phyloP scores from a whole-genome alignment of 192 early-diverging fungal species.

The Rhizoclosmatium globosum region DNA sequence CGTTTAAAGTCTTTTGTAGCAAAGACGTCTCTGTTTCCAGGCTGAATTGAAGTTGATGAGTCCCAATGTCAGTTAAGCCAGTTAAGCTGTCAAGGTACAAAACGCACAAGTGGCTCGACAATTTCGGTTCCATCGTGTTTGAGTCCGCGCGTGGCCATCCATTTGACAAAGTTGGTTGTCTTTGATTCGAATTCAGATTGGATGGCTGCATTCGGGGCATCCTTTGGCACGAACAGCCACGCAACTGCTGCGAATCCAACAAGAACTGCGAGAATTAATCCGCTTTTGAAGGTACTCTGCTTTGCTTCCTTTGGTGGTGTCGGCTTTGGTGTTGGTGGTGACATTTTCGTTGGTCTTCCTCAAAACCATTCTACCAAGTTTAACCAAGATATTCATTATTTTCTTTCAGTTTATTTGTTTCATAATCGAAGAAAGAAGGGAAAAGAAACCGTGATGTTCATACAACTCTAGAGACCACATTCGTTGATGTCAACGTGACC shows the following conservation, averaged over 20 bases:
- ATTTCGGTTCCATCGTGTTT: slow-evolving; percentile 1
- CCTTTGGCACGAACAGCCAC: not conserved
- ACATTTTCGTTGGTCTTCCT: too few relatives aligned
- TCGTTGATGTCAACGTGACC: not conserved
- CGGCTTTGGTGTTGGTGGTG: too few relatives aligned
- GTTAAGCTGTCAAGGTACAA: too few relatives aligned
- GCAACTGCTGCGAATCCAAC: not conserved
- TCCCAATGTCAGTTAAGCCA: too few relatives aligned
- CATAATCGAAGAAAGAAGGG: too few relatives aligned
- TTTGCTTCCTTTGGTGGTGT: too few relatives aligned
- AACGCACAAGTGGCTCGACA: not conserved
- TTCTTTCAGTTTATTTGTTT: too few relatives aligned
- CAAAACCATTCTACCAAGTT: too few relatives aligned
- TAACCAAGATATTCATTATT: too few relatives aligned
- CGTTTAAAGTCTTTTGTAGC: not conserved
- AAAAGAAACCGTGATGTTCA: too few relatives aligned
- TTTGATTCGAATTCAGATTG: not conserved
- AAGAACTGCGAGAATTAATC: not conserved
- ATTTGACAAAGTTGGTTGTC: slow-evolving; percentile 6
- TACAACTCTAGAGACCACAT: not conserved
- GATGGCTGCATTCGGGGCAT: not conserved
- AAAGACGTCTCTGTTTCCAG: slow-evolving; percentile 15
- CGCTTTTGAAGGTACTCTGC: too few relatives aligned
- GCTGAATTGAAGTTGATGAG: too few relatives aligned
- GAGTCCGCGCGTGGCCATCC: slow-evolving; percentile 5